Base-by-base conservation (phyloP, 2,329 filamentous ascomycete species). In the Paramyrothecium roridum region DNA sequence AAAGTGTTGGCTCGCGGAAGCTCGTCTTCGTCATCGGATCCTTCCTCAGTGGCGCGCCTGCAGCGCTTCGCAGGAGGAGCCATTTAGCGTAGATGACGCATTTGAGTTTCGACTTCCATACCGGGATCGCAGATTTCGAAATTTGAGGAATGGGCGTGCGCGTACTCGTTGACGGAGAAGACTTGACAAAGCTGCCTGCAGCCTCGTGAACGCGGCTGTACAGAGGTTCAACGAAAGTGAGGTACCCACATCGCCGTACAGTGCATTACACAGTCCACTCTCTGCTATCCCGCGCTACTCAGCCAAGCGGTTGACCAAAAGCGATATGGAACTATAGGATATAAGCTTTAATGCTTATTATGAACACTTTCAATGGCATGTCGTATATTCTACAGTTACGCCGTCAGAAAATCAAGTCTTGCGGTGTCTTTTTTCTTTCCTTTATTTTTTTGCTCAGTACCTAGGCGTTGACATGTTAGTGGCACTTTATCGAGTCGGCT, bases 21-120 rank as follows among this genome's bases (percentile, higher is more conserved):
- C 53, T 80, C 76, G 60, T 81, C 76, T 60, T 82, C 78, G 59
- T 81, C 77, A 53, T 80, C 80, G 48, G 76, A 76, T 59, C 71
- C 71, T 52, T 78, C 74, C 57, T 84, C 69, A 63, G 81, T 71
- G 68, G 81, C 84, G 62, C 79, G 80, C 76, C 78, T 82, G 62
- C 80, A 80, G 69, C 84, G 80, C 73, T 83, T 84, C 67, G 80
- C 73, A 59, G 80, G 77, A 71, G 81, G 81, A 65, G 80, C 79
- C 82, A 85, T 85, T 43, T 63, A 72, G 62, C 65, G 70, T 67
- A 60, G 62, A 54, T 62, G 59, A 53, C 62, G 62, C 65, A 70
- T 71, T 54, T 63, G 65, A 55, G 49, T 51, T 48, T 50, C 53
- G 47, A 54, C 61, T 65, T 59, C 59, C 66, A 67, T 61, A 56